Evolutionary conservation across 192 early-diverging fungal genomes (phyloP), one percentile per base, ranked within the genome.

Genomic region (Phlyctochytrium bullatum): DNA sequence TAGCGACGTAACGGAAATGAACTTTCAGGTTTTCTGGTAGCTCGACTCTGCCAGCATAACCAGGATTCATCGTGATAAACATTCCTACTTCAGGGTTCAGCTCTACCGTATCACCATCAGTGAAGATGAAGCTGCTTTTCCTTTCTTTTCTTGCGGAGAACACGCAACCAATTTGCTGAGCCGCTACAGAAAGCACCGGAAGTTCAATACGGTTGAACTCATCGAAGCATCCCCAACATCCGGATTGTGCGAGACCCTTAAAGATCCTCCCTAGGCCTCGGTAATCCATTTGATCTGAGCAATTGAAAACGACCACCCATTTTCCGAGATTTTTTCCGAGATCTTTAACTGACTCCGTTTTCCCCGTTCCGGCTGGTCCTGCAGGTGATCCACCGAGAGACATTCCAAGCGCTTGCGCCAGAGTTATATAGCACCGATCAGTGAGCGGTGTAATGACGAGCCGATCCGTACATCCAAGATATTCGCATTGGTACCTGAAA

Each of bases 241-340:
- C 86, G 67, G 77, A 77, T 76, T 87, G 86, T 0, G 86, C 86
- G 3, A 87, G 72, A 34, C 86, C 86, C 67, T 87, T 87, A 75
- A 75, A 87, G 67, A 87, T 87, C 57, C 86, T 65, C 23, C 86
- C 86, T 28, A 87, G 74, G 34, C 86, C 86, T 65, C 86, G 72
- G 74, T 87, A 87, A 62, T 87, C 86, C 86, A 87, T 87, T 67
- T 87, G 86, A 66, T 87, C 86, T 14, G 86, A 87, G 71, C 86
- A 87, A 58, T 87, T 87, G 71, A 87, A 87, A 1, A 87, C 86
- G 36, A 87, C 86, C n/a, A 87, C 86, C 86, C 86, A 87, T 65
- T 87, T 87, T 6, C 79, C 86, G 57, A 87, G 67, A 52, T 85
- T 84, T 68, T 87, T 87, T 17, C 86, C 86, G 25, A 87, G 68